Evolutionary conservation across 2,329 filamentous ascomycete genomes (phyloP).

Genomic region (Trichoderma sp.): DNA sequence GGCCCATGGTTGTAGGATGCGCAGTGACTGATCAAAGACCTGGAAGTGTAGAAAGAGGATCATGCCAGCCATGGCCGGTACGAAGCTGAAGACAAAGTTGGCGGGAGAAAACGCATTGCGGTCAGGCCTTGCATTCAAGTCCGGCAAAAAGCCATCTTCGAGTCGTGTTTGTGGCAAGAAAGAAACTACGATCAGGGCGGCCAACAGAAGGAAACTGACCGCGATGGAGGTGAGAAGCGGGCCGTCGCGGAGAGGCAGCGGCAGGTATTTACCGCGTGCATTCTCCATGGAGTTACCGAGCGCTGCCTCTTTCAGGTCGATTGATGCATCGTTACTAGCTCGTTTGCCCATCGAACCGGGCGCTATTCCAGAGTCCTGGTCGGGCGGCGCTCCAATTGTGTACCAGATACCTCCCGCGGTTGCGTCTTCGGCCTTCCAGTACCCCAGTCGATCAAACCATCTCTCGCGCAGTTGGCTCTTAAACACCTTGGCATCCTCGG

Average conservation of each 20-base stretch:
- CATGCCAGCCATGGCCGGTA: slow-evolving; percentile 69
- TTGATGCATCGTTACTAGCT: slow-evolving; percentile 39
- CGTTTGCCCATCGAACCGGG: slow-evolving; percentile 36
- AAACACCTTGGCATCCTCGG: slow-evolving; percentile 55
- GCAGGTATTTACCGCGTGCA: slow-evolving; percentile 63
- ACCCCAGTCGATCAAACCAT: slow-evolving; percentile 74
- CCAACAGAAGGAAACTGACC: slow-evolving; percentile 61
- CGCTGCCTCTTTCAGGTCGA: slow-evolving; percentile 38
- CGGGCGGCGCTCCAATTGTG: slow-evolving; percentile 62
- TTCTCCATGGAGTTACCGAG: slow-evolving; percentile 32
- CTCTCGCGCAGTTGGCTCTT: slow-evolving; percentile 55
- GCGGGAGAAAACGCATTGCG: slow-evolving; percentile 74
- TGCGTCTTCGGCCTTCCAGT: slow-evolving; percentile 73
- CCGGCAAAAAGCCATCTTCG: slow-evolving; percentile 70
- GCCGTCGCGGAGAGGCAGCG: slow-evolving; percentile 72
- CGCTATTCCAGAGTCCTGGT: slow-evolving; percentile 33
- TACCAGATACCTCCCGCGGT: slow-evolving; percentile 72
- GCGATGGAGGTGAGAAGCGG: slow-evolving; percentile 68
- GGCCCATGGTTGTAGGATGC: slow-evolving; percentile 70
- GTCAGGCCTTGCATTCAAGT: slow-evolving; percentile 62
- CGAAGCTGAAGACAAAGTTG: slow-evolving; percentile 83
- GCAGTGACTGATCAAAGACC: slow-evolving; percentile 65
- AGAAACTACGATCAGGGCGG: slow-evolving; percentile 74
- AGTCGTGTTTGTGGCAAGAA: slow-evolving; percentile 72
- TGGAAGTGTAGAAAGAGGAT: slow-evolving; percentile 69